Evolutionary conservation across 73 alveolate species (phyloP), one percentile per base, ranked within the genome.

Genomic region (Paramecium tetraurelia): DNA sequence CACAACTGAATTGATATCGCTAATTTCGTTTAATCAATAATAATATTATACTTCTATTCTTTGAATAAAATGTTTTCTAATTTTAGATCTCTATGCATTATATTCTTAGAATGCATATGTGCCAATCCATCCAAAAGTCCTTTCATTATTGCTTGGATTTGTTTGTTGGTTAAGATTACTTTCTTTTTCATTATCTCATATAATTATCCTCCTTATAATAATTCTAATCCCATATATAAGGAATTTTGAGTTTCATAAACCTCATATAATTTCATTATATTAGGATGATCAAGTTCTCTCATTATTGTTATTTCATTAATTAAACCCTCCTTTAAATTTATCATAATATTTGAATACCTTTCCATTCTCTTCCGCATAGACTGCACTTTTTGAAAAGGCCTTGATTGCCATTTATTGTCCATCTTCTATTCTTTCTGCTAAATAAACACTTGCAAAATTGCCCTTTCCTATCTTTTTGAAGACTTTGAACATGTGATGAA

Each of bases 351-450:
- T 18, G 0, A 48, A 41, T 86, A 86, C 93, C 58, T 53, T 89
- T 40, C 94, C 94, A 70, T 89, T 89, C 53, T 89, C 94, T 72
- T 89, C 70, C 16, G 72, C 88, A 72, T 89, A 89, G 31, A 83
- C 94, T 70, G 94, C 94, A 70, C 76, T 63, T 48, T 89, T 89
- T 46, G 94, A 89, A 63, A 89, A 89, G 27, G 94, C 94, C 31
- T 89, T 89, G n/a, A 89, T 83, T 12, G 94, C 94, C 75, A 89
- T 70, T 46, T 89, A 83, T 35, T 18, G 24, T 22, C 83, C 87
- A 50, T 89, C 94, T 18, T 89, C 94, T 0, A 89, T 33, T 71
- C 94, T 89, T 46, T 89, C 94, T 9, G 94, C 87, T 38, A 89
- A 71, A 83, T 89, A 89, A 41, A 89, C 94, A 71, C 92, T 70